These are phyloP conservation scores for Fusarium domesticum DNA, from an alignment of 2,329 filamentous ascomycete species.

Conservation along the genomic window DNA sequence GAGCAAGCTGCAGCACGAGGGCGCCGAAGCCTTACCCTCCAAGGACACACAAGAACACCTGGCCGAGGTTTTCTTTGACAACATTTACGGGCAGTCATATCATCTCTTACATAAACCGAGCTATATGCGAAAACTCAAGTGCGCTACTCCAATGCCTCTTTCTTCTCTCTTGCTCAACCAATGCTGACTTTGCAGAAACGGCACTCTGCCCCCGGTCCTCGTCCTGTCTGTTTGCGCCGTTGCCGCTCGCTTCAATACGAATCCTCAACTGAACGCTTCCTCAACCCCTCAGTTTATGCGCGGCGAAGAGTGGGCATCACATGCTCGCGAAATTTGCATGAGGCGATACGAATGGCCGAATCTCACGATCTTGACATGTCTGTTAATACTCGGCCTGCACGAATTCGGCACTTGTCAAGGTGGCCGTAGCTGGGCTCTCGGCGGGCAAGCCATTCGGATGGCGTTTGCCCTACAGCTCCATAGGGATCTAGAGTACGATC, in stretches of 20 bases:
- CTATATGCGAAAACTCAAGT: constrained; percentile 84
- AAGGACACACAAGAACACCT: constrained; percentile 91
- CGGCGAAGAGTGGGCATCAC: constrained; percentile 86
- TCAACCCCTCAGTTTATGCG: constrained; percentile 74
- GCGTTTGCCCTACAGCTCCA: constrained; percentile 93
- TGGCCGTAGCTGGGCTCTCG: constrained; percentile 91
- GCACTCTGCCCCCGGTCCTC: constrained; percentile 79
- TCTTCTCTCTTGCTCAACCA: constrained; percentile 1
- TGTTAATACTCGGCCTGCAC: constrained; percentile 83
- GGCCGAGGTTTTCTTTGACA: constrained; percentile 92
- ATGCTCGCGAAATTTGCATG: constrained; percentile 82
- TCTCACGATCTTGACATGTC: constrained; percentile 90
- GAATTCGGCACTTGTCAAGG: constrained; percentile 98
- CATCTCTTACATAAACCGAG: constrained; percentile 94
- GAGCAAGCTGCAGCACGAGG: constrained; percentile 74
- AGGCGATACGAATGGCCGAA: constrained; percentile 92
- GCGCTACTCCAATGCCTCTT: constrained; percentile 30
- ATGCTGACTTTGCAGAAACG: constrained; percentile 30
- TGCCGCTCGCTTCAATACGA: constrained; percentile 89
- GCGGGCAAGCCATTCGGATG: constrained; percentile 94
- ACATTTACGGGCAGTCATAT: constrained; percentile 92
- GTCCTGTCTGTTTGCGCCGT: constrained; percentile 93
- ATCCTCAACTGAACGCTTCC: constrained; percentile 68
- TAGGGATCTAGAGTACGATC: constrained; percentile 83
- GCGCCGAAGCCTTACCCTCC: constrained; percentile 75